These are phyloP conservation scores for Blastobotrys malaysiensis DNA, from an alignment of 1,139 yeast species.

Conservation along the genomic window DNA sequence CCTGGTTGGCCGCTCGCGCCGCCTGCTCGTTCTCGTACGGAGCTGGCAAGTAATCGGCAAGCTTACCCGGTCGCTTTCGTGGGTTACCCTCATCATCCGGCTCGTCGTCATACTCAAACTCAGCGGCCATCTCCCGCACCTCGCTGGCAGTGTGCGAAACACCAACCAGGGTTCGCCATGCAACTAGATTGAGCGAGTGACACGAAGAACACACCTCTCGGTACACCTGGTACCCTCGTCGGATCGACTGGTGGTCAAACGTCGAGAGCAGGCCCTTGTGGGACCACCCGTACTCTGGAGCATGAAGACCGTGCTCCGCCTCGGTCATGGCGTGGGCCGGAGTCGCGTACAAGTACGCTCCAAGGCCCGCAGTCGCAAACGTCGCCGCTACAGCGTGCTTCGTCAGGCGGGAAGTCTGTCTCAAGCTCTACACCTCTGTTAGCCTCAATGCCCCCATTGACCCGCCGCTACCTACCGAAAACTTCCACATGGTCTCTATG, in stretches of 20 bases:
- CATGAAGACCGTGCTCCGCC: slow-evolving; percentile 97
- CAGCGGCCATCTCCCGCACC: slow-evolving; percentile 92
- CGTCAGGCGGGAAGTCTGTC: slow-evolving; percentile 27
- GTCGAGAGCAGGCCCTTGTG: slow-evolving; percentile 85
- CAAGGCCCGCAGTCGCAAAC: slow-evolving; percentile 29
- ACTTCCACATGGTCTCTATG: slow-evolving; percentile 9
- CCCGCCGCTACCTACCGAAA: slow-evolving; percentile 8
- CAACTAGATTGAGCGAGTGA: slow-evolving; percentile 93
- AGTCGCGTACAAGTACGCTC: slow-evolving; percentile 29
- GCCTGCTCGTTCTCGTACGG: slow-evolving; percentile 98
- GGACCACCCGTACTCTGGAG: slow-evolving; percentile 91
- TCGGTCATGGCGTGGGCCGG: slow-evolving; percentile 94
- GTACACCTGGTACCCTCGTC: slow-evolving; percentile 99
- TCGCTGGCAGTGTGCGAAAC: slow-evolving; percentile 90
- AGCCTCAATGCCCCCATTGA: background rate
- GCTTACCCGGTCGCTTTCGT: slow-evolving; percentile 96
- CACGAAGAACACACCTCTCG: slow-evolving; percentile 99
- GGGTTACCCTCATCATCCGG: slow-evolving; percentile 99
- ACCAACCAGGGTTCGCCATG: slow-evolving; percentile 98
- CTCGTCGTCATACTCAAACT: slow-evolving; percentile 96
- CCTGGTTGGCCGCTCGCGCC: slow-evolving; percentile 99
- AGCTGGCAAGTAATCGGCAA: slow-evolving; percentile 90
- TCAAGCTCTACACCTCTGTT: slow-evolving; percentile 17
- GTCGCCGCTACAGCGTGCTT: slow-evolving; percentile 32
- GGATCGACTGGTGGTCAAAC: slow-evolving; percentile 92